Conservation (phyloP, 176 grass and related monocot species). For the Rhynchospora pubera region DNA sequence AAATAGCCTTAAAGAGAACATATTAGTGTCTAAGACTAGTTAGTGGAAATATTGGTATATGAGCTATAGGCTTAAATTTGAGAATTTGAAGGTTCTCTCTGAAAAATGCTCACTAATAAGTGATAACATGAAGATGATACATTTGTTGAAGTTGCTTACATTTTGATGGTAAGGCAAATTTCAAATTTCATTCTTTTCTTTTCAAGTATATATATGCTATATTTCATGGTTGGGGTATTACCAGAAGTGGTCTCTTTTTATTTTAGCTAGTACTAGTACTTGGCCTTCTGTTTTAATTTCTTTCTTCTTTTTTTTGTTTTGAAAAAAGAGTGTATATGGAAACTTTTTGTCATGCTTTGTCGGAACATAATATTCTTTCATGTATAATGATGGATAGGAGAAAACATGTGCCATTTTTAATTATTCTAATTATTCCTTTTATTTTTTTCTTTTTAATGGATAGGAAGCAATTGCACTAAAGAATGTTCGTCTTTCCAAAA, state of each 20-base stretch:
- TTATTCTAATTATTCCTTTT: background rate
- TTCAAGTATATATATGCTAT: background rate
- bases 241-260: background rate
- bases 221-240: background rate
- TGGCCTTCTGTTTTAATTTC: background rate
- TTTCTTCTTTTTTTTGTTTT: background rate
- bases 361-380: background rate
- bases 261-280: background rate
- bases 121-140: background rate
- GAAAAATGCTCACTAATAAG: background rate
- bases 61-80: background rate
- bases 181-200: background rate
- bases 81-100: background rate
- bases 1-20: background rate
- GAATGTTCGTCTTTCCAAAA: slow-evolving; percentile 21
- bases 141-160: background rate
- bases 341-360: background rate
- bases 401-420: background rate
- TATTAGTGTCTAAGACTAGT: background rate
- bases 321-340: background rate
- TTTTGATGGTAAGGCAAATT: background rate
- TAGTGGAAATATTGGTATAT: background rate
- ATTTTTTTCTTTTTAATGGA: background rate
- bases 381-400: background rate
- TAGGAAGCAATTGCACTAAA: background rate